Evolutionary conservation across 2,329 filamentous ascomycete species (phyloP).

Genomic region (Botrytis tulipae): DNA sequence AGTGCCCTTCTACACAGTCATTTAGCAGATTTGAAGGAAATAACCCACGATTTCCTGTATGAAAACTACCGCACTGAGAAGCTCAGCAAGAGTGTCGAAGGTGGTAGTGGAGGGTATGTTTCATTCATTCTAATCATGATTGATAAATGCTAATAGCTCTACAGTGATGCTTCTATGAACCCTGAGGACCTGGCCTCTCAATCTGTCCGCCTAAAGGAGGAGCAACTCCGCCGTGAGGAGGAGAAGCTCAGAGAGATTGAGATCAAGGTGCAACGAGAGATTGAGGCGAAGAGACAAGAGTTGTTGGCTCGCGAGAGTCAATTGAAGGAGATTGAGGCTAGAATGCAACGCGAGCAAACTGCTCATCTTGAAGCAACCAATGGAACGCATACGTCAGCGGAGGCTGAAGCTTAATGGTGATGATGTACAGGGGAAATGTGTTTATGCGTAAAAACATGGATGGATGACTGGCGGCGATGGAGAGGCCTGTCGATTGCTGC

Average conservation of each 20-base stretch:
- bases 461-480: constrained; percentile 24
- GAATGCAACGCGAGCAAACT: constrained; percentile 86
- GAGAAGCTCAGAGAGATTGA: constrained; percentile 99
- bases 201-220: constrained; percentile 98
- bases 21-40: constrained; percentile 97
- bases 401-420: constrained; percentile 32
- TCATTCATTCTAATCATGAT: constrained; percentile 30
- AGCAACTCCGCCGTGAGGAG: constrained; percentile 97
- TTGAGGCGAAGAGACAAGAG: constrained; percentile 99
- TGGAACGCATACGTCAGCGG: constrained; percentile 27
- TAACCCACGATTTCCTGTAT: constrained; percentile 99
- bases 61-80: constrained; percentile 99
- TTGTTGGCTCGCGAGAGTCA: constrained; percentile 95
- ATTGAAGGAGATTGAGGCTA: constrained; percentile 96
- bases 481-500: constrained; percentile 27
- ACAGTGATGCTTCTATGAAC: constrained; percentile 86
- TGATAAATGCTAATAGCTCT: constrained; percentile 34
- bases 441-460: constrained; percentile 25
- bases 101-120: constrained; percentile 81
- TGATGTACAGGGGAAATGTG: constrained; percentile 21
- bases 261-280: constrained; percentile 98
- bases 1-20: constrained; percentile 97
- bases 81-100: constrained; percentile 98
- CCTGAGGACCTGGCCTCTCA: constrained; percentile 95
- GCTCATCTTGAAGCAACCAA: constrained; percentile 44